phyloP scores from a whole-genome alignment of 495 filamentous ascomycete genomes.

The Hypoxylon intermedium region DNA sequence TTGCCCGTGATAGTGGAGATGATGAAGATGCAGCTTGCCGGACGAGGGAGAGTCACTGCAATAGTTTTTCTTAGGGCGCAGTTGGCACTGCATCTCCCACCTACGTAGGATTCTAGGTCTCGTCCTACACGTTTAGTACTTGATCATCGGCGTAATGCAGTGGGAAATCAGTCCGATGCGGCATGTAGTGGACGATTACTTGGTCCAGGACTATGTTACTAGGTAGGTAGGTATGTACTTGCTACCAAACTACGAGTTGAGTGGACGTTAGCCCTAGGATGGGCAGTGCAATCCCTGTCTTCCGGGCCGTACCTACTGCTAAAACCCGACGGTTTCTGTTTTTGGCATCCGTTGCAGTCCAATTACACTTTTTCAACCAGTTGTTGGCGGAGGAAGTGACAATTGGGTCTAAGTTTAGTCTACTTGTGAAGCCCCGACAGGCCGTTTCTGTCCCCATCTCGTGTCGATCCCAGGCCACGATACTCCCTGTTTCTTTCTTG shows the following conservation, averaged over 20 bases:
- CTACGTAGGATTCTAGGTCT: not conserved
- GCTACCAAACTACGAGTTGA: no score
- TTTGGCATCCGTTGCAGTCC: slow-evolving; percentile 33
- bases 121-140: not conserved
- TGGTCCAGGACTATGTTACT: no score
- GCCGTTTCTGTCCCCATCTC: slow-evolving; percentile 28
- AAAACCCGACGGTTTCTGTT: slow-evolving; percentile 24
- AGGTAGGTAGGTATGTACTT: not conserved
- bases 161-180: slow-evolving; percentile 8
- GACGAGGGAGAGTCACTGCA: slow-evolving; percentile 9
- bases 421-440: slow-evolving; percentile 31
- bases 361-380: slow-evolving; percentile 16
- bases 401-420: slow-evolving; percentile 13
- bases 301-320: slow-evolving; percentile 24
- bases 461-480: slow-evolving; percentile 37
- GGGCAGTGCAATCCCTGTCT: slow-evolving; percentile 21
- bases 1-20: slow-evolving; percentile 12
- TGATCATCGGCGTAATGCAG: slow-evolving; percentile 14
- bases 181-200: no score
- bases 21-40: slow-evolving; percentile 20
- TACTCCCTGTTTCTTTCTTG: slow-evolving; percentile 23
- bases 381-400: slow-evolving; percentile 2
- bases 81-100: not conserved
- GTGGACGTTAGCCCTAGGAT: not conserved
- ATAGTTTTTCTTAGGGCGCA: slow-evolving; percentile 4